Evolutionary conservation across 805 yeast species (phyloP).

Genomic region (Ogataea trehalophila): DNA sequence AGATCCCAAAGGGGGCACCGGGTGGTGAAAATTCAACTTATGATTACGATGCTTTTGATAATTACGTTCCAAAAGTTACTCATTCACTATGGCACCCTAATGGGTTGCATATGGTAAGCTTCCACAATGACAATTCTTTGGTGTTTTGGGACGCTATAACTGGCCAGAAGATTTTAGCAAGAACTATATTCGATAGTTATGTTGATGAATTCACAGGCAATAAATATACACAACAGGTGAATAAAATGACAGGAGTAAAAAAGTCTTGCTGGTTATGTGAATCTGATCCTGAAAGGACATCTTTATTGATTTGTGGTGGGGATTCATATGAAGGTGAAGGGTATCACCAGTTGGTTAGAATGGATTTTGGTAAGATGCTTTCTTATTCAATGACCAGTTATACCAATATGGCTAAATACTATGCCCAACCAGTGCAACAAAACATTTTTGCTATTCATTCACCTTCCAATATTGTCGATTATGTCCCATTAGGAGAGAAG

Average conservation of each 20-base stretch:
- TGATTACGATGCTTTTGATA: constrained; percentile 22
- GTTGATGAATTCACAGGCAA: constrained; percentile 48
- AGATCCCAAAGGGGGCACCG: constrained; percentile 60
- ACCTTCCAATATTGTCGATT: constrained; percentile 37
- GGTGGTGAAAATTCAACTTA: constrained; percentile 54
- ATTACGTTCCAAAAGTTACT: constrained; percentile 24
- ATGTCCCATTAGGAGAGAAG: constrained; percentile 50
- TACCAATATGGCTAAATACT: constrained; percentile 75
- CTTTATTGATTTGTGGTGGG: constrained; percentile 67
- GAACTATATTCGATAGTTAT: constrained; percentile 61
- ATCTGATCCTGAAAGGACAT: constrained; percentile 74
- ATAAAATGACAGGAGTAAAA: constrained; percentile 38
- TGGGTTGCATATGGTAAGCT: constrained; percentile 76
- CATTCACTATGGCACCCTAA: constrained; percentile 87
- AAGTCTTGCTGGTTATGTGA: constrained; percentile 75
- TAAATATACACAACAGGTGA: constrained; percentile 13
- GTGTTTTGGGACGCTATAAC: constrained; percentile 91
- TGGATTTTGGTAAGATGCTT: constrained; percentile 79
- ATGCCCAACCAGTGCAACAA: constrained; percentile 54
- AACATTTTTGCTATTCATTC: constrained; percentile 52
- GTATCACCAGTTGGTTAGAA: constrained; percentile 42
- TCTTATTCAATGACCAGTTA: constrained; percentile 77
- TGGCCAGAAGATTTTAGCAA: constrained; percentile 69
- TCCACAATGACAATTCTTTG: constrained; percentile 76
- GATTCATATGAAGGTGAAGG: constrained; percentile 42